Evolutionary conservation across 495 filamentous ascomycete species (phyloP).

Genomic region (Penicillium canariense): DNA sequence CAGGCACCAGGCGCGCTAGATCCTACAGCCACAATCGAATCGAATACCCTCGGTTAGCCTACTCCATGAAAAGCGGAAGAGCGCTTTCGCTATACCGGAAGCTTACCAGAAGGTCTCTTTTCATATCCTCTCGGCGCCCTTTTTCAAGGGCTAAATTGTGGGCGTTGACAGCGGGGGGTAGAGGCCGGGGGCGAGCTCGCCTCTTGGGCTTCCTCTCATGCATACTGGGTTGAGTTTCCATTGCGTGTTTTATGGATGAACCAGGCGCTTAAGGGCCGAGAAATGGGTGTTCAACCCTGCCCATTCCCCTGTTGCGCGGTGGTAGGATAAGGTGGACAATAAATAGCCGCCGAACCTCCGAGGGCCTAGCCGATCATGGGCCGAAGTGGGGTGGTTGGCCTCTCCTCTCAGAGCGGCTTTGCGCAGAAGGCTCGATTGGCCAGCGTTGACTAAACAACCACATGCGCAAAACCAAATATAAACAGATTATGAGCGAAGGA

Average conservation of each 20-base stretch:
- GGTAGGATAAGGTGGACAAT: background rate
- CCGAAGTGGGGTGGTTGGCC: background rate
- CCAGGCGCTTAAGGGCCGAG: background rate
- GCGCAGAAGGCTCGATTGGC: too few species aligned
- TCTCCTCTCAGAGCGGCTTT: background rate
- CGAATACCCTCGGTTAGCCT: background rate
- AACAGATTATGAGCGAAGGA: too few species aligned
- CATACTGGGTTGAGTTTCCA: background rate
- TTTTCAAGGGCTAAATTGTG: background rate
- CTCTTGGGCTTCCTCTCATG: background rate
- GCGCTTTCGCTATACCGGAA: background rate
- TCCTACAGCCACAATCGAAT: background rate
- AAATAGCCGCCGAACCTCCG: background rate
- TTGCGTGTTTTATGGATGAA: background rate
- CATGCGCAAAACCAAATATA: too few species aligned
- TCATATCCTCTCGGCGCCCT: background rate
- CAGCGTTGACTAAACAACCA: too few species aligned
- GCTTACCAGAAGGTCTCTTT: background rate
- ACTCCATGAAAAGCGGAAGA: background rate
- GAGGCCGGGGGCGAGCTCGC: background rate
- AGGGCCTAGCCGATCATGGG: background rate
- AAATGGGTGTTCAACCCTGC: too few species aligned
- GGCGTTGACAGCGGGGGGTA: background rate
- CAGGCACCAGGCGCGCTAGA: background rate
- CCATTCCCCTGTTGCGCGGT: background rate